Evolutionary conservation across 768 basidiomycete genomes (phyloP).

Genomic region (Macrolepiota albuminosa): DNA sequence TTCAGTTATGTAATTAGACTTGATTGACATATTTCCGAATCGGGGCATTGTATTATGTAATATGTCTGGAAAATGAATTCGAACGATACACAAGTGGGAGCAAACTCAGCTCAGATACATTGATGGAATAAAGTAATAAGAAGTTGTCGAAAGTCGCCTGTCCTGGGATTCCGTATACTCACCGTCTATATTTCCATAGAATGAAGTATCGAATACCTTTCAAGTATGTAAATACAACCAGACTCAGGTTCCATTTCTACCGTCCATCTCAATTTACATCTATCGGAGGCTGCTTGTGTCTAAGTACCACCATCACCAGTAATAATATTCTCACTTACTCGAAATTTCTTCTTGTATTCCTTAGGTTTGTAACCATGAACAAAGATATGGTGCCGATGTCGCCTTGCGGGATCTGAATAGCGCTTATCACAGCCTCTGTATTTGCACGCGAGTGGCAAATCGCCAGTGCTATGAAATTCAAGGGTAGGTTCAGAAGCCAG

Average conservation of each 20-base stretch:
- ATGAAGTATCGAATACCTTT: not conserved
- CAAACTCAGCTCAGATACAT: not conserved
- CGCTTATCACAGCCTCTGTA: constrained; percentile 39
- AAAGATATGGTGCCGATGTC: constrained; percentile 54
- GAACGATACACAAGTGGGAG: too few species aligned
- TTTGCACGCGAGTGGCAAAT: constrained; percentile 48
- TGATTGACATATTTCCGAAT: not conserved
- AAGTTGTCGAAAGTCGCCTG: not conserved
- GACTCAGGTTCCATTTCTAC: not conserved
- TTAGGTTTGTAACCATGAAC: constrained; percentile 48
- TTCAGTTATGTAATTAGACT: not conserved
- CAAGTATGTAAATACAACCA: not conserved
- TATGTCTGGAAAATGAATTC: not conserved
- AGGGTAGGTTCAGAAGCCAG: not conserved
- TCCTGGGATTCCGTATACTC: not conserved
- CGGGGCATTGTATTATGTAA: not conserved
- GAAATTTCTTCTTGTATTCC: constrained; percentile 37
- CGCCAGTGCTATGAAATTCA: constrained; percentile 44
- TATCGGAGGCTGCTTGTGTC: not conserved
- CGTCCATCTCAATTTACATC: not conserved
- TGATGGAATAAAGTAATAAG: not conserved
- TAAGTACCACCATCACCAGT: not conserved
- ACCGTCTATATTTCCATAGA: not conserved
- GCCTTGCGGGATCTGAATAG: constrained; percentile 63
- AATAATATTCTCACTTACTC: constrained; percentile 13